Percentiles rank a stretch among this genome's conserved stretches.
Conservation (phyloP, 352 stramenopile genomes). For the Thalassiosira ordinaria region DNA sequence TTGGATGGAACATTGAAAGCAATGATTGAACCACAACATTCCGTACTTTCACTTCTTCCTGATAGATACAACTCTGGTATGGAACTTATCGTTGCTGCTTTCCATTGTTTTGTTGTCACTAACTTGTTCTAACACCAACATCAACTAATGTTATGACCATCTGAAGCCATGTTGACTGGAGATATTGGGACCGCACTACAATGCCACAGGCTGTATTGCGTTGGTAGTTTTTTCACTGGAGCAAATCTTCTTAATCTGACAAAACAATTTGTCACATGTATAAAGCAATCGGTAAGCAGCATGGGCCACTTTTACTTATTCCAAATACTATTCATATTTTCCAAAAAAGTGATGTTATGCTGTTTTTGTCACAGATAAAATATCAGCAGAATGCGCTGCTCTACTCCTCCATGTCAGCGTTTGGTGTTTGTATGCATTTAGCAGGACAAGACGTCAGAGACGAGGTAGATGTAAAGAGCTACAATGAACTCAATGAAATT, state of each 20-base stretch:
- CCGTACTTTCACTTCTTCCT: neutral
- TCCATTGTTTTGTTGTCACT: too few relatives aligned
- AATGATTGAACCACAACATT: constrained; percentile 4
- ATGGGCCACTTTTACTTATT: neutral
- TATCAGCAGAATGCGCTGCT: constrained; percentile 17
- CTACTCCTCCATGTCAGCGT: constrained; percentile 16
- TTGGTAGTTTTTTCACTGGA: neutral
- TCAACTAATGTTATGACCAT: too few relatives aligned
- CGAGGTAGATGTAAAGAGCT: constrained; percentile 3
- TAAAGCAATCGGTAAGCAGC: constrained; percentile 21
- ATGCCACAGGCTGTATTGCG: constrained; percentile 4
- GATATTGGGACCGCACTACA: constrained; percentile 24
- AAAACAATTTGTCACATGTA: constrained; percentile 15
- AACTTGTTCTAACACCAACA: too few relatives aligned
- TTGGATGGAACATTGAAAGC: constrained; percentile 13
- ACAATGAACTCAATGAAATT: constrained; percentile 13
- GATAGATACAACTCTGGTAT: constrained; percentile 23
- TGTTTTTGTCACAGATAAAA: neutral
- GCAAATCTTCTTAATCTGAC: neutral
- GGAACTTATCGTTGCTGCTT: too few relatives aligned
- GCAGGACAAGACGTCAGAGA: neutral
- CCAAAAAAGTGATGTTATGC: neutral
- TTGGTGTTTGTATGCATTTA: neutral
- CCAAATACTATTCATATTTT: neutral
- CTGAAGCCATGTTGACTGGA: constrained; percentile 20